Percentiles rank a stretch among this genome's conserved stretches.
Evolutionary conservation across 306 rosid genomes (phyloP).

Genomic region (Sophora flavescens): DNA sequence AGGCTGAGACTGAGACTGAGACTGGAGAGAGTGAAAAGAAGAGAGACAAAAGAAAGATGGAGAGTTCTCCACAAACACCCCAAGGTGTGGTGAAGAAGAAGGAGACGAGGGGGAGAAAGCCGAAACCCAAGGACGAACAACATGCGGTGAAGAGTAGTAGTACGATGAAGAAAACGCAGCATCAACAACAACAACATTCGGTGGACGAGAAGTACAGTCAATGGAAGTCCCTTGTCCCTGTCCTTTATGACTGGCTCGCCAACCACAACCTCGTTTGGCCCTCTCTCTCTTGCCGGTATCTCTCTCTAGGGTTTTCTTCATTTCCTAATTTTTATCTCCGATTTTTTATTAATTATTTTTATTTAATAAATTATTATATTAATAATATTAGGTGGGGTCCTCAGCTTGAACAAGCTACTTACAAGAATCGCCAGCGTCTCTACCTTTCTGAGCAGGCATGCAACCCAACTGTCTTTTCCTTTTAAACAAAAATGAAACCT

Average conservation of each 20-base stretch:
- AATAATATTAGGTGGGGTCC: conserved; percentile 82
- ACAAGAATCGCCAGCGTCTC: conserved; percentile 95
- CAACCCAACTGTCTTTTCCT: conserved; percentile 29
- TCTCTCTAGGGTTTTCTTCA: conserved; percentile 40
- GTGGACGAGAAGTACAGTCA: conserved; percentile 86
- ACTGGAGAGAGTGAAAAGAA: too few species aligned
- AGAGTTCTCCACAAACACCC: conserved; percentile 29
- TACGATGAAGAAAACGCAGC: conserved; percentile 61
- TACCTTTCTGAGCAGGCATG: conserved; percentile 97
- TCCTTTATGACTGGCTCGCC: conserved; percentile 95
- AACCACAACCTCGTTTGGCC: conserved; percentile 98
- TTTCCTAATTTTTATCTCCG: too few species aligned
- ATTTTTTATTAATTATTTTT: not conserved
- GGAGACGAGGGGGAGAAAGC: conserved; percentile 88
- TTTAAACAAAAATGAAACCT: not conserved
- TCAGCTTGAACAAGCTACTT: conserved; percentile 92
- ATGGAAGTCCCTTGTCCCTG: conserved; percentile 90
- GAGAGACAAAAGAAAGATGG: conserved; percentile 24
- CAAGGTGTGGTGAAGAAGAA: conserved; percentile 67
- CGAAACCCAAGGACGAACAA: conserved; percentile 79
- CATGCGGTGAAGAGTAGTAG: conserved; percentile 4
- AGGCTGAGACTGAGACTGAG: too few species aligned
- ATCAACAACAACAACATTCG: conserved; percentile 56
- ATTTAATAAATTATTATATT: not conserved
- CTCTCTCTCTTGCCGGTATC: conserved; percentile 91